Evolutionary conservation across 257 asterid species (phyloP).

Genomic region (Perilla frutescens): DNA sequence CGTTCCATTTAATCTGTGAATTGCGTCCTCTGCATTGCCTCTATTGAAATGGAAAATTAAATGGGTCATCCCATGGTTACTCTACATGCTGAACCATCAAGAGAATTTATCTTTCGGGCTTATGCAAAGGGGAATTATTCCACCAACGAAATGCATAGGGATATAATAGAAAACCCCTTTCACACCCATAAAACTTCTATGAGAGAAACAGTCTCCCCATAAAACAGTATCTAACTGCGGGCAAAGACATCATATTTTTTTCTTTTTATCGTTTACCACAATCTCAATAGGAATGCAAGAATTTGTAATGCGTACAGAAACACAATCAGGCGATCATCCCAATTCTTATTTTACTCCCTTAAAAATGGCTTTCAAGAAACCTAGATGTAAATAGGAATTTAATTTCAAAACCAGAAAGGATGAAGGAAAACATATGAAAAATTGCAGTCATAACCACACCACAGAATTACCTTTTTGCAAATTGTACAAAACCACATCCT

Average conservation of each 20-base stretch:
- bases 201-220: neutral
- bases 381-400: neutral
- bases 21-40: constrained; percentile 64
- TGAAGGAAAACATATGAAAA: neutral
- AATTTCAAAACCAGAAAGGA: neutral
- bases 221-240: neutral
- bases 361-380: neutral
- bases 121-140: neutral
- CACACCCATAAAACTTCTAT: neutral
- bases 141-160: neutral
- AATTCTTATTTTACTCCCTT: neutral
- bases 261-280: neutral
- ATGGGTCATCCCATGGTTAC: neutral
- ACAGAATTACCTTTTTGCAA: constrained; percentile 42
- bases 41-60: constrained; percentile 39
- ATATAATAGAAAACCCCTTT: neutral
- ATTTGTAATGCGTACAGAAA: constrained; percentile 5
- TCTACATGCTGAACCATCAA: neutral
- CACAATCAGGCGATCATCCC: neutral
- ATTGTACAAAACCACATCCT: constrained; percentile 92
- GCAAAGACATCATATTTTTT: neutral
- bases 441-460: constrained; percentile 14
- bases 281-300: neutral
- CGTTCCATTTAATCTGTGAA: constrained; percentile 54
- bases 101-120: constrained; percentile 1